Percentiles rank a stretch among this genome's conserved stretches.
phyloP scores from a whole-genome alignment of 345 rosid species.

The Populus pruinosa region DNA sequence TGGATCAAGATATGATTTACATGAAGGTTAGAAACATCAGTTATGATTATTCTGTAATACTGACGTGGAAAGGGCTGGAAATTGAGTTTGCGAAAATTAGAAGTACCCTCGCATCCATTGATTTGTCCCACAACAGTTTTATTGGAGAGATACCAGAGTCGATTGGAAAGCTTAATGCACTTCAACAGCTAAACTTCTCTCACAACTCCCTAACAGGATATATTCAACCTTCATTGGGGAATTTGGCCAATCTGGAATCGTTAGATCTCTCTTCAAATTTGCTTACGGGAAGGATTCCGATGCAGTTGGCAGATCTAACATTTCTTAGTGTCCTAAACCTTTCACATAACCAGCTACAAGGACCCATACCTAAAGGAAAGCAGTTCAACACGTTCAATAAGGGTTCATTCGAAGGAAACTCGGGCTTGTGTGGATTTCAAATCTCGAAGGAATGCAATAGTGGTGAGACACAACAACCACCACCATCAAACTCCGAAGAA shows the following conservation, averaged over 20 bases:
- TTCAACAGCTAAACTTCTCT: constrained; percentile 1
- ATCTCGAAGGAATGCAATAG: neutral
- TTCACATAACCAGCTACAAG: constrained; percentile 1
- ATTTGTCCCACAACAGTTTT: neutral
- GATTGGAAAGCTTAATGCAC: neutral
- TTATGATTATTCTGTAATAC: neutral
- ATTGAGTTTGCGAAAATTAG: neutral
- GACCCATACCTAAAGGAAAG: constrained; percentile 2
- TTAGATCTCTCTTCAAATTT: constrained; percentile 9
- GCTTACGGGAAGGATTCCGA: constrained; percentile 2
- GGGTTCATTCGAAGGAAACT: constrained; percentile 6
- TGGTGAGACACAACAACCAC: neutral
- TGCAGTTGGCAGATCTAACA: neutral
- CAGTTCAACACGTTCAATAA: neutral
- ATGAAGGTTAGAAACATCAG: too few relatives aligned
- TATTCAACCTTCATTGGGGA: neutral
- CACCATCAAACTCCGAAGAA: neutral
- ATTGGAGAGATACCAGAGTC: neutral
- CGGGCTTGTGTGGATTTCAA: constrained; percentile 20
- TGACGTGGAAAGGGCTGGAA: neutral
- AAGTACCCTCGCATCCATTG: neutral
- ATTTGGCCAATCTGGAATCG: neutral
- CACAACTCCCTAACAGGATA: neutral
- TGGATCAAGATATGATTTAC: neutral
- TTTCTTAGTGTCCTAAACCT: neutral